Evolutionary conservation across 164 flowering plant species (phyloP), one percentile per base, ranked within the genome.

Genomic region (Umbellularia californica): DNA sequence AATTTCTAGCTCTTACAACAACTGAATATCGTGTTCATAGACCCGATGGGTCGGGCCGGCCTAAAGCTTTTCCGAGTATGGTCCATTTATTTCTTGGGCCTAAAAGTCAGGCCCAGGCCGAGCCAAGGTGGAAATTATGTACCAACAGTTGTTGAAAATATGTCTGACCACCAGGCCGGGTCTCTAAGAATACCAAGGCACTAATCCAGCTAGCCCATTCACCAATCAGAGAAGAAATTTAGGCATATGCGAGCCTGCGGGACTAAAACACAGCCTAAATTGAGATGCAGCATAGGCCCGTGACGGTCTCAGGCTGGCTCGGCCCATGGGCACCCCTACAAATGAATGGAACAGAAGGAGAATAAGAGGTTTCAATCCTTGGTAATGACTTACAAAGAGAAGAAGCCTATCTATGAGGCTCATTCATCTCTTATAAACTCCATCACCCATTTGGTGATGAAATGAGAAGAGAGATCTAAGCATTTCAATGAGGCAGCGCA

Each of bases 321-420:
- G 10, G 47, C 47, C 47, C 47, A 35, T 35, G 41, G 41, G 41
- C 41, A 33, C 41, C 41, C 7, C 41, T 0, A 33, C 41, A 10
- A 2, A 14, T 58, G 63, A n/a, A 15, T 15, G 20, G 22, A 15
- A n/a, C 63, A n/a, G n/a, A 15, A 58, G 5, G 22, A 15, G 5
- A 15, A 58, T 58, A 0, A n/a, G n/a, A n/a, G 19, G 17, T 12
- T 3, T 25, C 3, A 3, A 50, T 15, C 14, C 47, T 22, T 5
- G 47, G 47, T 15, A 9, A 28, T 13, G 5, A n/a, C 27, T 82
- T 75, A 84, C 85, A 7, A 79, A 75, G 68, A 84, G 81, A 65
- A 82, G 83, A 69, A 84, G 52, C 47, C 75, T 74, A 71, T 84
- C 87, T 3, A 82, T 5, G 68, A 81, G 81, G 27, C 77, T 77